phyloP scores from a whole-genome alignment of 495 filamentous ascomycete genomes.

The Aspergillus nanangensis region DNA sequence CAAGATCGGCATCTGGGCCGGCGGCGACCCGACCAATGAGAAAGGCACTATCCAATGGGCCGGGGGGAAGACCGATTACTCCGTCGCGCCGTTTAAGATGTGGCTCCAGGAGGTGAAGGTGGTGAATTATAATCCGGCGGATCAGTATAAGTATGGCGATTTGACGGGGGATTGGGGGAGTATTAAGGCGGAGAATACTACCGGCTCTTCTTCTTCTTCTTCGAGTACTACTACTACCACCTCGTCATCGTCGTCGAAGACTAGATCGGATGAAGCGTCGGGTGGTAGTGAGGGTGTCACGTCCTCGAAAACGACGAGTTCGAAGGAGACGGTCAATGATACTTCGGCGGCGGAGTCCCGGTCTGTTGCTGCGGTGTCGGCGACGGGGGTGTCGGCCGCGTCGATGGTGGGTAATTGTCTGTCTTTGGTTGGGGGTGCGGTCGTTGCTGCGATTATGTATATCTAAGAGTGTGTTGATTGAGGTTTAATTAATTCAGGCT shows the following conservation, averaged over 20 bases:
- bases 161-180: background rate
- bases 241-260: background rate
- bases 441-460: too few relatives aligned
- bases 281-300: too few relatives aligned
- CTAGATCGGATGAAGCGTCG: background rate
- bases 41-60: conserved; percentile 62
- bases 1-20: conserved; percentile 78
- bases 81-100: conserved; percentile 64
- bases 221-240: too few relatives aligned
- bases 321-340: too few relatives aligned
- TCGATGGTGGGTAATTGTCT: too few relatives aligned
- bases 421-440: too few relatives aligned
- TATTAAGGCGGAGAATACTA: background rate
- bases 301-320: too few relatives aligned
- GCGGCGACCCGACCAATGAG: conserved; percentile 65
- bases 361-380: too few relatives aligned
- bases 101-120: conserved; percentile 47
- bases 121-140: conserved; percentile 33
- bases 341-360: too few relatives aligned
- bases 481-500: too few relatives aligned
- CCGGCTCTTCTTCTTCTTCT: background rate
- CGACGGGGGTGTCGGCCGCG: too few relatives aligned
- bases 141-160: conserved; percentile 13
- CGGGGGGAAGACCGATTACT: conserved; percentile 66
- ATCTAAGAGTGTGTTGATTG: too few relatives aligned